Percentiles rank a stretch among this genome's conserved stretches.
Evolutionary conservation across 78 protist species (phyloP).

Genomic region (Polysphondylium violaceum): DNA sequence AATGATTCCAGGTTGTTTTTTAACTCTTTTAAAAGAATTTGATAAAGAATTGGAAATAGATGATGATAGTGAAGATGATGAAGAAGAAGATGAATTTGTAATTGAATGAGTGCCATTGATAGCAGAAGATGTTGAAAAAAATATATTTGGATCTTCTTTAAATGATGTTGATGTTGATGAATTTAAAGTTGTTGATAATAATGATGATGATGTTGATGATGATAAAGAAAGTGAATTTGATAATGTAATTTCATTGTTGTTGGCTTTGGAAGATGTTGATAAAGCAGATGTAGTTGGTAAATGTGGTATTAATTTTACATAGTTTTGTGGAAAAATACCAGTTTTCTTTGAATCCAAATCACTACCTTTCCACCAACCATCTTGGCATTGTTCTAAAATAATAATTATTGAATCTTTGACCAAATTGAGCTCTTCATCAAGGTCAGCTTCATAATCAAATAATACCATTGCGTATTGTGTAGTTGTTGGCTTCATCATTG

Average conservation of each 20-base stretch:
- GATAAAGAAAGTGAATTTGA: too few relatives aligned
- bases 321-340: slow-evolving; percentile 47
- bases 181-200: background rate
- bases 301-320: slow-evolving; percentile 24
- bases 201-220: background rate
- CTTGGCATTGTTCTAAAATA: slow-evolving; percentile 33
- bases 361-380: slow-evolving; percentile 75
- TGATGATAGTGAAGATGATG: background rate
- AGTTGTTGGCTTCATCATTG: background rate
- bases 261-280: background rate
- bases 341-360: slow-evolving; percentile 5
- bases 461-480: slow-evolving; percentile 35
- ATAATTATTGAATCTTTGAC: slow-evolving; percentile 28
- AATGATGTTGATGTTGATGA: background rate
- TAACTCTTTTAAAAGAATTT: background rate
- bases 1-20: background rate
- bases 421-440: slow-evolving; percentile 22
- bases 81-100: background rate
- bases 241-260: background rate
- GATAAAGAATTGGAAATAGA: background rate
- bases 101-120: background rate
- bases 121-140: slow-evolving; percentile 14
- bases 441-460: slow-evolving; percentile 53
- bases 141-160: slow-evolving; percentile 56
- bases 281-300: background rate